Base-by-base conservation (phyloP, 106 monocot genomes). In the Dioscorea alata region DNA sequence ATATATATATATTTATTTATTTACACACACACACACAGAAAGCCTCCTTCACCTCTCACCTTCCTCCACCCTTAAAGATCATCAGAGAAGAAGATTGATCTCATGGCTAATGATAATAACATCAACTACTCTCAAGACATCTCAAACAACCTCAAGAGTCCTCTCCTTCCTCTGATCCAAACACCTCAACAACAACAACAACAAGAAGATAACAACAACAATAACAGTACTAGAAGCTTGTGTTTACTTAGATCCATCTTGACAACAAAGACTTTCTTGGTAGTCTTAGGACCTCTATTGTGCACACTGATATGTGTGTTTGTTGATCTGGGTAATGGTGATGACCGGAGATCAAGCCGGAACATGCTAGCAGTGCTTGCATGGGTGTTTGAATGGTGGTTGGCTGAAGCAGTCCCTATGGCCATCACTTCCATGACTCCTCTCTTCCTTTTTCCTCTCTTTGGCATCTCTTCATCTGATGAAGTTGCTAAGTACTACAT, bases 361-460 rank as follows among this genome's bases (percentile, higher is more conserved):
- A 87, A 90, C 81, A 87, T 93, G 92, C 83, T 99, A 3, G 99
- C 81, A 0, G 99, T 76, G 3, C 79, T 99, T 12, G 57, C 83
- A 1, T 99, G 99, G 99, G 61, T 99, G 51, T 93, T 99, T 65
- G 12, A 81, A 2, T 99, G 99, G 99, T 99, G 99, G 93, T 56
- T 99, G 22, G 87, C 92, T 4, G 85, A 88, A 24, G 89, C 99
- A 3, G 83, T 99, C 0, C 99, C 93, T 0, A 81, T 99, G 81
- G 90, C 93, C 23, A 73, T 99, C 65, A 80, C 99, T 49, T 93
- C 93, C 48, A 76, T 99, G 89, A 50, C 90, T 17, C 99, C 93
- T 20, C 83, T 99, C 74, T 99, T 90, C 74, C 90, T 99, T 72
- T 90, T 90, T 72, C 97, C 92, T 4, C 19, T 85, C 31, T 84